A percentile compares a stretch with the other conserved stretches of the same genome.
Evolutionary conservation across 495 filamentous ascomycete genomes (phyloP).

Genomic region (Tuber microsphaerosporum): DNA sequence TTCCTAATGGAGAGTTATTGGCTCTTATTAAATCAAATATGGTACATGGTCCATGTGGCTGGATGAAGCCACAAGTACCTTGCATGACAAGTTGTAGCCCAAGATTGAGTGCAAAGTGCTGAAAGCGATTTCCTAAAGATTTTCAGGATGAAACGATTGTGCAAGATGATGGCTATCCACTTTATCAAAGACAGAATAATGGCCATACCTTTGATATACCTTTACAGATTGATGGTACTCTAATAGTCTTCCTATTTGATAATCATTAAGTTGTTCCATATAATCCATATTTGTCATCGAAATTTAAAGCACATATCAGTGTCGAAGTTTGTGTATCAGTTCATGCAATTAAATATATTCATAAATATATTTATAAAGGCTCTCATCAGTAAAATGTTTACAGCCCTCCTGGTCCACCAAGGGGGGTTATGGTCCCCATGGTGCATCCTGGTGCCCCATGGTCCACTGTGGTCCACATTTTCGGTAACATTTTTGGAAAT

Average conservation of each 20-base stretch:
- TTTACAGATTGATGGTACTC: background rate
- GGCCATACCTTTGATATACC: background rate
- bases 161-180: background rate
- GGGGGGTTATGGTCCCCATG: too few species aligned
- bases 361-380: background rate
- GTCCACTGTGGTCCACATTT: too few species aligned
- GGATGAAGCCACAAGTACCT: background rate
- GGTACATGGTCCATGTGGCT: background rate
- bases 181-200: background rate
- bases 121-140: background rate
- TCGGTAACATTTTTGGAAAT: too few species aligned
- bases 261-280: background rate
- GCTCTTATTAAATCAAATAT: background rate
- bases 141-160: background rate
- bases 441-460: too few species aligned
- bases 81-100: background rate
- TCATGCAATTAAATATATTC: background rate
- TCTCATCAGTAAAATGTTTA: too few species aligned
- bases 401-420: too few species aligned
- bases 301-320: background rate
- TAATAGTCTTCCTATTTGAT: background rate
- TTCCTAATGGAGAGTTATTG: background rate
- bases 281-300: background rate
- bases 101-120: background rate
- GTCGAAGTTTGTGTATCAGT: background rate